Conservation (phyloP, 164 flowering plant species). For the Akebia trifoliata region DNA sequence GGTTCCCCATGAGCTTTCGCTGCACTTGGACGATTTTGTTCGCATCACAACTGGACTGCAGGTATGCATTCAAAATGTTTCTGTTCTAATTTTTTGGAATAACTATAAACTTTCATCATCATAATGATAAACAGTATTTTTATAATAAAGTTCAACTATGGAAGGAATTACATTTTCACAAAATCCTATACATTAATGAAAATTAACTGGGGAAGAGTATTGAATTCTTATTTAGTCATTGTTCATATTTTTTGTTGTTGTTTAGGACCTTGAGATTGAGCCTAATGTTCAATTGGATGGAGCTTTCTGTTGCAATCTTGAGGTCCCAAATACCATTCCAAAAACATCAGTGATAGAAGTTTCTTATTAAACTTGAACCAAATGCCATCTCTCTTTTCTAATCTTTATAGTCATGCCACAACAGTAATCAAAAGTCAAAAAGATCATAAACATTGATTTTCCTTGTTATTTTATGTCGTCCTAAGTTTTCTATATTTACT, state of each 20-base stretch:
- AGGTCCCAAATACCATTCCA: neutral
- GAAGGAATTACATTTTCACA: neutral
- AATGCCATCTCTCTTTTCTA: neutral
- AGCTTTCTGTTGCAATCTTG: neutral
- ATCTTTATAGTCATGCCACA: no score
- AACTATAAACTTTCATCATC: neutral
- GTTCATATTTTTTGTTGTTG: no score
- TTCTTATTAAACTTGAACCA: neutral
- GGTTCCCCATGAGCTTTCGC: conserved; percentile 76
- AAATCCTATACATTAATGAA: neutral
- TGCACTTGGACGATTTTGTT: conserved; percentile 68
- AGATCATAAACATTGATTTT: no score
- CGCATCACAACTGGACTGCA: conserved; percentile 82
- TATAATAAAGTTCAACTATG: no score
- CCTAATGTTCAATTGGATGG: neutral
- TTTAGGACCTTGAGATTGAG: neutral
- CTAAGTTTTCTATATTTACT: conserved; percentile 14
- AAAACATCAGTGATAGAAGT: neutral
- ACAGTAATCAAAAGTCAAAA: neutral
- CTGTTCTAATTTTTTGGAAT: neutral
- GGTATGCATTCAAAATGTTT: conserved; percentile 29
- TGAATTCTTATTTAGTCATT: neutral
- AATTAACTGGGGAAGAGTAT: neutral
- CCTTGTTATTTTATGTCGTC: conserved; percentile 1
- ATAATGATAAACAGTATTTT: no score